Percentiles rank a stretch among this genome's conserved stretches.
Conservation (phyloP, 192 early-diverging fungal genomes). For the Coemansia sp. region DNA sequence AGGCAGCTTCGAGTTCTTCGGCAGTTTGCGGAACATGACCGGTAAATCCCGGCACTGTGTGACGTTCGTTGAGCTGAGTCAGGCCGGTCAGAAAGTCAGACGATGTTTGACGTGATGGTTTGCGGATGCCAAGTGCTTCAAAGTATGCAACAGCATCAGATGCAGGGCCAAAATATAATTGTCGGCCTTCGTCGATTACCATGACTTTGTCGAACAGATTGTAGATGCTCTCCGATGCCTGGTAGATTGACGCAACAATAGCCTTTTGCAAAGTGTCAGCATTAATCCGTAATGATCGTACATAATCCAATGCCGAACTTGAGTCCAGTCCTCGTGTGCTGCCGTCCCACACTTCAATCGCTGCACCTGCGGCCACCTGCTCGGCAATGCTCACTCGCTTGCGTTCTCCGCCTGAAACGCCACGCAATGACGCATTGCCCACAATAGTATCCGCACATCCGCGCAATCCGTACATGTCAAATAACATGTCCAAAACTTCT, state of each 20-base stretch:
- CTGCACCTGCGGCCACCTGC: constrained; percentile 58
- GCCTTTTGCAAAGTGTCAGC: constrained; percentile 67
- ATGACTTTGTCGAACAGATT: constrained; percentile 70
- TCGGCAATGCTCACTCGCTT: constrained; percentile 62
- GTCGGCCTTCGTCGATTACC: constrained; percentile 66
- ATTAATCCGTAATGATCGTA: constrained; percentile 67
- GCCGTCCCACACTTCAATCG: constrained; percentile 62
- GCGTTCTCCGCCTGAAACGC: constrained; percentile 67
- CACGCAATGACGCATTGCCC: constrained; percentile 62
- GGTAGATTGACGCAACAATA: constrained; percentile 58
- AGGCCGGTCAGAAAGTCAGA: constrained; percentile 75
- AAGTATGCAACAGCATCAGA: constrained; percentile 63
- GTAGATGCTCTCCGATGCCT: constrained; percentile 78
- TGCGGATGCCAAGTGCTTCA: constrained; percentile 60
- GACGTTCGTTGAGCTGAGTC: constrained; percentile 63
- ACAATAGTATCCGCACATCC: constrained; percentile 58
- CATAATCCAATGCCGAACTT: constrained; percentile 65
- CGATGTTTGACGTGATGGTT: constrained; percentile 65
- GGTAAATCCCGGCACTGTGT: constrained; percentile 58
- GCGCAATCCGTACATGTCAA: constrained; percentile 60
- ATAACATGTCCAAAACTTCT: constrained; percentile 47
- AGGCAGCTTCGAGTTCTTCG: constrained; percentile 65
- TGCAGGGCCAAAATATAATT: constrained; percentile 69
- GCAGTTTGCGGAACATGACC: constrained; percentile 56
- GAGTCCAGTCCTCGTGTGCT: constrained; percentile 64